Percentiles rank a stretch among this genome's conserved stretches.
Evolutionary conservation across 176 grass and related monocot genomes (phyloP).

Genomic region (Puccinellia tenuiflora): DNA sequence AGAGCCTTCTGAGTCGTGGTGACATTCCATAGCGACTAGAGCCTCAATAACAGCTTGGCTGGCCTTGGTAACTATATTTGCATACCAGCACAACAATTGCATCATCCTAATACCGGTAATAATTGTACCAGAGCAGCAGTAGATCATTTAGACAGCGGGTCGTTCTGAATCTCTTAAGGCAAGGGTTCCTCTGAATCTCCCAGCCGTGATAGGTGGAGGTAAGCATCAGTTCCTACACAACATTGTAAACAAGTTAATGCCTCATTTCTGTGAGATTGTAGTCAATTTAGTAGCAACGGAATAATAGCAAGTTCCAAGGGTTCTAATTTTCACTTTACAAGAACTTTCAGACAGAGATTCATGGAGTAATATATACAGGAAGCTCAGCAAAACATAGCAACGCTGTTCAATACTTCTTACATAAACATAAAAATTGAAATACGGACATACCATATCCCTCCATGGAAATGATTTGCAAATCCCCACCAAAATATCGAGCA

Average conservation of each 20-base stretch:
- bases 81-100: constrained; percentile 31
- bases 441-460: constrained; percentile 89
- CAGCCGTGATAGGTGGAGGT: constrained; percentile 86
- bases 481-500: constrained; percentile 94
- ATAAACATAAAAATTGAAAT: background rate
- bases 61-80: constrained; percentile 37
- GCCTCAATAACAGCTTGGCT: constrained; percentile 14
- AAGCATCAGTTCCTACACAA: constrained; percentile 85
- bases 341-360: background rate
- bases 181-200: constrained; percentile 95
- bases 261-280: background rate
- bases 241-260: background rate
- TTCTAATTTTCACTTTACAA: background rate
- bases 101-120: constrained; percentile 31
- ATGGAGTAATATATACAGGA: background rate
- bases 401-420: background rate
- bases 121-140: constrained; percentile 8
- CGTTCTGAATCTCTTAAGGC: constrained; percentile 35
- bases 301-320: background rate
- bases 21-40: background rate
- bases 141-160: constrained; percentile 5
- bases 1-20: background rate
- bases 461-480: constrained; percentile 97
- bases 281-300: background rate
- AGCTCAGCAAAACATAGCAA: background rate